These are phyloP conservation scores for Talaromyces trachyspermus DNA, from an alignment of 495 filamentous ascomycete species.

Conservation along the genomic window DNA sequence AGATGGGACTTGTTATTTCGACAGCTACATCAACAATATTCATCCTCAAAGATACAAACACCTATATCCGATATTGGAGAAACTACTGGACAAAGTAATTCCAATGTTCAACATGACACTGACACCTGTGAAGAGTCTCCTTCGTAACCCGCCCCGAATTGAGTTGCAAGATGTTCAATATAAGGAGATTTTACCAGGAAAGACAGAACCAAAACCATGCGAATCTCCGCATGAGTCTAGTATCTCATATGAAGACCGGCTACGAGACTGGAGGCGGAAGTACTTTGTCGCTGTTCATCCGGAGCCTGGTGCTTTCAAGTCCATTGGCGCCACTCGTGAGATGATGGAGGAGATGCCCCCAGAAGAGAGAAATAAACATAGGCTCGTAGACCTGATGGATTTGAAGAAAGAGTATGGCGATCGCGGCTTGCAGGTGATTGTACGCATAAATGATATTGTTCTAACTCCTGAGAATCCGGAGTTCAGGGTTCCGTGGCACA, in stretches of 20 bases:
- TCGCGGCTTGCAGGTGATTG: slow-evolving; percentile 31
- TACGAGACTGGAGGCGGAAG: slow-evolving; percentile 21
- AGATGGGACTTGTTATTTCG: slow-evolving; percentile 23
- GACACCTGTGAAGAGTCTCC: slow-evolving; percentile 30
- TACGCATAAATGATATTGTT: slow-evolving; percentile 28
- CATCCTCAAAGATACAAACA: slow-evolving; percentile 29
- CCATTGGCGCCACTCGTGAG: slow-evolving; percentile 24
- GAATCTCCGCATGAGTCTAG: slow-evolving; percentile 14
- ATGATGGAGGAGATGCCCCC: slow-evolving; percentile 19
- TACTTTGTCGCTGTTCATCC: slow-evolving; percentile 21
- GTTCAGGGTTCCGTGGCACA: slow-evolving; percentile 30
- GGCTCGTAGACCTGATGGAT: slow-evolving; percentile 21
- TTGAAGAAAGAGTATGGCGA: slow-evolving; percentile 32
- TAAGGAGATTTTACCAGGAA: slow-evolving; percentile 16
- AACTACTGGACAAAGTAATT: slow-evolving; percentile 30
- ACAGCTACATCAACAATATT: slow-evolving; percentile 42
- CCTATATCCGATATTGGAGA: slow-evolving; percentile 36
- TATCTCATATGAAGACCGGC: slow-evolving; percentile 20
- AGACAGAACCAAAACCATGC: slow-evolving; percentile 14
- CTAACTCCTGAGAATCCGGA: slow-evolving; percentile 24
- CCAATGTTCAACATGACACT: slow-evolving; percentile 35
- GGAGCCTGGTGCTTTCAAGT: slow-evolving; percentile 23
- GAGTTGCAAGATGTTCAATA: slow-evolving; percentile 29
- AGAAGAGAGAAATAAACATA: slow-evolving; percentile 17
- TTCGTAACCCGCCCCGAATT: slow-evolving; percentile 24